Base-by-base conservation (phyloP, 495 filamentous ascomycete species). In the Baudoinia panamericana region DNA sequence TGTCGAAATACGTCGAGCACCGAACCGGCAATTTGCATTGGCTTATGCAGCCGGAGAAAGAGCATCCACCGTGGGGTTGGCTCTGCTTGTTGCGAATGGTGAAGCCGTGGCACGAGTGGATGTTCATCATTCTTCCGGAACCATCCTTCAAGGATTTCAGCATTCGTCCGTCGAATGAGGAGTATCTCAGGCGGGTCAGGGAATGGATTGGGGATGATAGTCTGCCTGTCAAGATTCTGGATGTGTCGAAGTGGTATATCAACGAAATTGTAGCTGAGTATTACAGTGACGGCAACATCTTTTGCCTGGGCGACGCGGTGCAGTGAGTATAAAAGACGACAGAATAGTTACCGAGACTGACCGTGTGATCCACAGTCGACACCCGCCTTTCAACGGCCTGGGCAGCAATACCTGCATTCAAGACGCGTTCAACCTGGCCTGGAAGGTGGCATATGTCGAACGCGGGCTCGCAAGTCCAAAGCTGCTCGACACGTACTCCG, bases 11-110 rank as follows among this genome's bases (percentile, higher is more conserved):
- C 9, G 56, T 76, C 41, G 36, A 59, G 30, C 52, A 64, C 31
- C 62, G 72, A 0, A 57, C 56, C 11, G 73, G 72, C 0, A 73
- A 73, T 45, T 61, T 77, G 20, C 72, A 77, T 41, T 76, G 70
- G 68, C 56, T 70, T 23, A 55, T 73, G 38, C 59, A 64, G 34
- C 68, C 69, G 1, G 66, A 71, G 17, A 48, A 48, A 7, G 57
- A 66, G 30, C 55, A 63, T 25, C 61, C 61, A 3, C 46, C 46
- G 0, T 69, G 59, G 47, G 65, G 58, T 0, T 67, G 65, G 62
- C 52, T 52, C 11, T 43, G 49, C 11, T 60, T 69, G 32, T 46
- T 62, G 4, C 52, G 71, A 17, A 69, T 75, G 66, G 66, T 75
- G 2, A 70, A 68, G 52, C 63, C 69, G 1, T 75, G 68, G 70